phyloP scores from a whole-genome alignment of 208 protist genomes.

The Herpetomonas samuelpessoai region DNA sequence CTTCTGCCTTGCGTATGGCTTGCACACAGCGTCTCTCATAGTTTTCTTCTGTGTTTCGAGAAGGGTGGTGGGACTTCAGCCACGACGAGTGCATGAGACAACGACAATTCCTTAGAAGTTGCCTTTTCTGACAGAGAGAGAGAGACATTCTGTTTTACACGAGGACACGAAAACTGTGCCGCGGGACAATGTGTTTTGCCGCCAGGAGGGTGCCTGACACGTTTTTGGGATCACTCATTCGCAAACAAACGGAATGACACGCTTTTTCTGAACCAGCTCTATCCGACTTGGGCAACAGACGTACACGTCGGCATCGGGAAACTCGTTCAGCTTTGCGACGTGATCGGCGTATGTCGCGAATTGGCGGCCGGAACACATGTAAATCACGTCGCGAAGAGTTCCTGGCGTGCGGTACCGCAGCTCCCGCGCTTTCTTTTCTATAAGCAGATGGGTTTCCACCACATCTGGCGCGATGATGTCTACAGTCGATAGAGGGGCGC shows the following conservation, averaged over 20 bases:
- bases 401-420: conserved; percentile 30
- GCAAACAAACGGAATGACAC: conserved; percentile 40
- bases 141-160: too few species aligned
- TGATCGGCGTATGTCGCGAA: conserved; percentile 47
- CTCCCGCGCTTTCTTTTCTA: conserved; percentile 61
- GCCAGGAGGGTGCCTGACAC: too few species aligned
- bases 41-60: too few species aligned
- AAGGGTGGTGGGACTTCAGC: too few species aligned
- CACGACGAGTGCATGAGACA: too few species aligned
- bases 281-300: conserved; percentile 72
- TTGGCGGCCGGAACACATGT: conserved; percentile 67
- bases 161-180: too few species aligned
- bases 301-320: conserved; percentile 81
- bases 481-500: conserved; percentile 26
- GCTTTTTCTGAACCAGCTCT: conserved; percentile 48
- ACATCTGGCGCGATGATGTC: conserved; percentile 47
- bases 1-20: too few species aligned
- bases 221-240: too few species aligned
- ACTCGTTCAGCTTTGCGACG: conserved; percentile 43
- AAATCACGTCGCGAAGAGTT: conserved; percentile 72
- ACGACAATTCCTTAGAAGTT: too few species aligned
- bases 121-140: too few species aligned
- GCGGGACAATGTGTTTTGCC: too few species aligned
- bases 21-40: too few species aligned
- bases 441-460: conserved; percentile 50